phyloP scores from a whole-genome alignment of 139 green algal genomes.

The Chlorella sp. region DNA sequence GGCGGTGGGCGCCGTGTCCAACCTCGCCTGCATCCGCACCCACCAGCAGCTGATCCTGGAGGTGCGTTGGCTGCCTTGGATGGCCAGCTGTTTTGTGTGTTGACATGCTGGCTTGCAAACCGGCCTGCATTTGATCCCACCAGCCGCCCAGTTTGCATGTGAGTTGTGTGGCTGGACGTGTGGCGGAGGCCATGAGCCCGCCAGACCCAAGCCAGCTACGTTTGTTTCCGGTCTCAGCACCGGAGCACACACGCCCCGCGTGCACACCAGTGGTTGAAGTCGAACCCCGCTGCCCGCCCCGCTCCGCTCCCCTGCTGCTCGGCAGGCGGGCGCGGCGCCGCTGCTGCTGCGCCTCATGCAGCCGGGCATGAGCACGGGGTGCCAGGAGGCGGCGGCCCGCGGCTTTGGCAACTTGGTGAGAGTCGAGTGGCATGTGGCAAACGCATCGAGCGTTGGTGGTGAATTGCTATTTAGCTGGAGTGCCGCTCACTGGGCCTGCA shows the following conservation, averaged over 20 bases:
- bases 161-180: too few species aligned
- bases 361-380: slow-evolving; percentile 2
- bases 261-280: neutral
- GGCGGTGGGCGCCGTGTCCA: slow-evolving; percentile 36
- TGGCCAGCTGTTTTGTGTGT: too few species aligned
- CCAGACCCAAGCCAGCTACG: neutral
- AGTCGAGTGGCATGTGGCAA: neutral
- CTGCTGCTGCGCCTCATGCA: slow-evolving; percentile 27
- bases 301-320: too few species aligned
- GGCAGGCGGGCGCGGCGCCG: slow-evolving; percentile 22
- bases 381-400: slow-evolving; percentile 34
- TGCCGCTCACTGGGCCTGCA: too few species aligned
- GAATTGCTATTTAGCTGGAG: too few species aligned
- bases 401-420: slow-evolving; percentile 38
- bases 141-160: slow-evolving; percentile 16
- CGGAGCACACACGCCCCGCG: neutral
- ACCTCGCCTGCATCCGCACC: slow-evolving; percentile 35
- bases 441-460: too few species aligned
- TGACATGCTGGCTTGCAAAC: too few species aligned
- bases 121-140: slow-evolving; percentile 26
- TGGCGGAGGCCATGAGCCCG: too few species aligned
- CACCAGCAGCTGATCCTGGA: slow-evolving; percentile 26
- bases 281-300: neutral
- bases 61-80: too few species aligned
- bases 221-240: neutral